Base-by-base conservation (phyloP, 2,329 filamentous ascomycete species). In the Harringtonia lauricola region DNA sequence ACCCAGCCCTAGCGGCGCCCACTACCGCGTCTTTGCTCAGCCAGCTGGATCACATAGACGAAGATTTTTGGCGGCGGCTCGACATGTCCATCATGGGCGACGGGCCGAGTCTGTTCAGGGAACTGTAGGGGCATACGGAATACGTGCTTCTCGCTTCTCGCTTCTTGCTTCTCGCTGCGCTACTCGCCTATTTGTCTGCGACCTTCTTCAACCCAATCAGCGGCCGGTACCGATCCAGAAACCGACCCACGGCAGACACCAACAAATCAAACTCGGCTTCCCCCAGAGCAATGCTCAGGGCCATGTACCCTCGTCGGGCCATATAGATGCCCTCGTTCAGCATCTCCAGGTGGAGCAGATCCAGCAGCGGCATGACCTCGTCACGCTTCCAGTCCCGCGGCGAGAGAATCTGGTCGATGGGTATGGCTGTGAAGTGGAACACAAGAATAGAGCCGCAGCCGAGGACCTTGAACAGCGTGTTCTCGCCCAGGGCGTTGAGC, bases 401-500 rank as follows among this genome's bases (percentile, higher is more conserved):
- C 4, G 38, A 8, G 8, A 4, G n/a, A 13, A 35, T 35, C n/a
- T 10, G 18, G 4, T 35, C 33, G 4, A 19, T 10, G 8, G 33
- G 18, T n/a, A 13, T 35, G 10, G 33, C 15, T 19, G 33, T 19
- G 10, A 26, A 26, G 24, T 26, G 24, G 10, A 26, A 26, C 10
- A 26, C 24, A 6, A 26, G 10, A 10, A 26, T 26, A 26, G 24
- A 26, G 7, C 24, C 24, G 24, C 24, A 26, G 6, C 24, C 24
- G 7, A 26, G 24, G 24, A 26, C 24, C 10, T 26, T 26, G 7
- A 26, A 10, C 24, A 26, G 24, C n/a, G 18, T n/a, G 9, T 35
- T 10, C 12, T 35, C 12, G 33, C 33, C n/a, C 38, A 54, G 12
- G 64, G 50, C 41, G 52, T 57, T 9, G 61, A 52, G 55, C 10